Evolutionary conservation across 495 filamentous ascomycete species (phyloP).

Genomic region (Delitschia confertaspora): DNA sequence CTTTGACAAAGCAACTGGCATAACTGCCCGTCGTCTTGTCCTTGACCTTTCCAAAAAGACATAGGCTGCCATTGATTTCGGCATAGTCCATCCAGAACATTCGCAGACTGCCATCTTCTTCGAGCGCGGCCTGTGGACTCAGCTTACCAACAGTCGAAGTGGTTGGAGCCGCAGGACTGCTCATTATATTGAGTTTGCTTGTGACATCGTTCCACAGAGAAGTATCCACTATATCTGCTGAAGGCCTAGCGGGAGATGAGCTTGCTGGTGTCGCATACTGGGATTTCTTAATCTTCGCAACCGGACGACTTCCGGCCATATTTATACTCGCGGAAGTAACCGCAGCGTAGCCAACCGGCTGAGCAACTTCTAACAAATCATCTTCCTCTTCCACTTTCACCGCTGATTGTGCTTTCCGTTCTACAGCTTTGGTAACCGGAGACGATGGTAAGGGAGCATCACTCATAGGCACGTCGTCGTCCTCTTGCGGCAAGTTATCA

Average conservation of each 20-base stretch:
- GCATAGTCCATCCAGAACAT: conserved; percentile 98
- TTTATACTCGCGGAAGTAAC: conserved; percentile 66
- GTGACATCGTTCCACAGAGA: conserved; percentile 84
- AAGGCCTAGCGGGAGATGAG: conserved; percentile 64
- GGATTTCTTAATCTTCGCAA: conserved; percentile 63
- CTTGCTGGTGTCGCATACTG: conserved; percentile 58
- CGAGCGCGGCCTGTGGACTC: conserved; percentile 67
- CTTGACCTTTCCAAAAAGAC: conserved; percentile 91
- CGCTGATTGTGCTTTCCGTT: conserved; percentile 53
- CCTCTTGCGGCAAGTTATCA: conserved; percentile 43
- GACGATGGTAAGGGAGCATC: conserved; percentile 76
- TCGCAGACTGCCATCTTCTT: conserved; percentile 81
- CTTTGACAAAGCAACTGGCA: conserved; percentile 89
- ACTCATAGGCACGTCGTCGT: conserved; percentile 70
- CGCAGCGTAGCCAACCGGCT: conserved; percentile 56
- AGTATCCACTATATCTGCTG: conserved; percentile 58
- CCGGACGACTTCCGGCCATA: conserved; percentile 71
- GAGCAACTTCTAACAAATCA: conserved; percentile 77
- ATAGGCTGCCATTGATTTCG: conserved; percentile 83
- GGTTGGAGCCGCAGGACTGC: conserved; percentile 55
- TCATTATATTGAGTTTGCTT: conserved; percentile 75
- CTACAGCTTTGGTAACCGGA: conserved; percentile 68
- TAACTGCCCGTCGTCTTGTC: conserved; percentile 72
- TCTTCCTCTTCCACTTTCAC: conserved; percentile 61
- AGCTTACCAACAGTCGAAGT: conserved; percentile 64